phyloP scores from a whole-genome alignment of 306 rosid species.

The Fragaria vesca region DNA sequence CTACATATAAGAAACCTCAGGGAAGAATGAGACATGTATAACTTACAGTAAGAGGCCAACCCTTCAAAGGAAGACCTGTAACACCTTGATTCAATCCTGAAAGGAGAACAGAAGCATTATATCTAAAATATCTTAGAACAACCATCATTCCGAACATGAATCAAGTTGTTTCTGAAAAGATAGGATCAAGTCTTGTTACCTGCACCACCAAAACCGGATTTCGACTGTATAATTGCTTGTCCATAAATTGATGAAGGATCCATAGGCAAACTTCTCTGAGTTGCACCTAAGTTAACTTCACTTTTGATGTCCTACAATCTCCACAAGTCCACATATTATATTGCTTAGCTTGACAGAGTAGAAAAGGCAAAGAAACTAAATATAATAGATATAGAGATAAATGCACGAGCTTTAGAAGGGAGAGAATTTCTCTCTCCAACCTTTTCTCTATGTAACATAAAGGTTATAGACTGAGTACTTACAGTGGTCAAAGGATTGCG shows the following conservation, averaged over 20 bases:
- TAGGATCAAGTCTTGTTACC: constrained; percentile 38
- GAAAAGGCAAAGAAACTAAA: constrained; percentile 21
- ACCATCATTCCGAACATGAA: not conserved
- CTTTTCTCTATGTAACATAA: not conserved
- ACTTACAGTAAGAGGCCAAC: constrained; percentile 96
- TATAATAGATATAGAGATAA: not conserved
- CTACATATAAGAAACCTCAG: not conserved
- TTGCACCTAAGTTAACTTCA: constrained; percentile 61
- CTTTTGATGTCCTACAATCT: constrained; percentile 63
- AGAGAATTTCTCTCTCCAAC: not conserved
- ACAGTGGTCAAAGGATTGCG: constrained; percentile 68
- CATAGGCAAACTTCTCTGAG: constrained; percentile 79
- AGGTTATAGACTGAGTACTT: constrained; percentile 32
- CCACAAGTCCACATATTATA: constrained; percentile 29
- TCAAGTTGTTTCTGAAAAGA: not conserved
- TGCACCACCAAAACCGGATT: constrained; percentile 78
- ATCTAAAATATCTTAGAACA: not conserved
- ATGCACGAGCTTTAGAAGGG: not conserved
- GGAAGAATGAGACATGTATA: constrained; percentile 15
- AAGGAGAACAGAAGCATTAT: constrained; percentile 23
- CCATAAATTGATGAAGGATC: constrained; percentile 88
- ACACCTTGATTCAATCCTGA: constrained; percentile 78
- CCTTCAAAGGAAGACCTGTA: constrained; percentile 80
- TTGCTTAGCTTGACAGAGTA: constrained; percentile 29
- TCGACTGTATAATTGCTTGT: constrained; percentile 79